These are phyloP conservation scores for Papiliotrema nemorosa DNA, from an alignment of 1,284 basidiomycete genomes.

Conservation along the genomic window DNA sequence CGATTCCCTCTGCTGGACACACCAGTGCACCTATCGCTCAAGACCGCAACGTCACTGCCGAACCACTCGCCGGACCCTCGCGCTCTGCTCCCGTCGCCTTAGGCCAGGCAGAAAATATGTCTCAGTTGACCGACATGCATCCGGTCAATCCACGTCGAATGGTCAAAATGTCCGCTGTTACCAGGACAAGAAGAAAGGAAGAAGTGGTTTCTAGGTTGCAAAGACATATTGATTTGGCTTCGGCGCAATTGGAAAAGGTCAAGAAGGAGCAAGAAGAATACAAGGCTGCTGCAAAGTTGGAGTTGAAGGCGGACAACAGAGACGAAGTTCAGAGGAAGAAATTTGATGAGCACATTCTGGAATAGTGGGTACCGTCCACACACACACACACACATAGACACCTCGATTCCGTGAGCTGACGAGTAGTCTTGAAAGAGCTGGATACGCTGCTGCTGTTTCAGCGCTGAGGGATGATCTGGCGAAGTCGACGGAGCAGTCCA, in stretches of 20 bases:
- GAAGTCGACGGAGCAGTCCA: background rate
- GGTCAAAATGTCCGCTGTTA: background rate
- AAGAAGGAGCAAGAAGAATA: background rate
- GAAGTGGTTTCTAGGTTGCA: background rate
- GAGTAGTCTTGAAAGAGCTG: conserved; percentile 5
- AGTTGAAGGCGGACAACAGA: background rate
- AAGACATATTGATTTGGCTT: background rate
- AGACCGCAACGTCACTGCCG: background rate
- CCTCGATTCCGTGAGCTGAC: background rate
- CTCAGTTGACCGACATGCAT: background rate
- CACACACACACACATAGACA: no score
- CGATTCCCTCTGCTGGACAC: background rate
- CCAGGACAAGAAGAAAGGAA: conserved; percentile 3
- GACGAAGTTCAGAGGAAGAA: background rate
- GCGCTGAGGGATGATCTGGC: background rate
- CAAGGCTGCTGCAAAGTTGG: background rate
- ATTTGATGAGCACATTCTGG: conserved; percentile 3
- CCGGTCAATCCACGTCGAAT: background rate
- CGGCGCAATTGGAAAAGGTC: conserved; percentile 1
- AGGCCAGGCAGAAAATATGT: background rate
- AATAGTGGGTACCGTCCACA: conserved; percentile 5
- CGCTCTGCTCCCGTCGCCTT: background rate
- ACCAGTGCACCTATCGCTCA: no score
- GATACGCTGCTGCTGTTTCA: background rate
- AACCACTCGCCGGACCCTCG: background rate